These are phyloP conservation scores for Blastocystis sp. DNA, from an alignment of 352 stramenopile species.

Conservation along the genomic window DNA sequence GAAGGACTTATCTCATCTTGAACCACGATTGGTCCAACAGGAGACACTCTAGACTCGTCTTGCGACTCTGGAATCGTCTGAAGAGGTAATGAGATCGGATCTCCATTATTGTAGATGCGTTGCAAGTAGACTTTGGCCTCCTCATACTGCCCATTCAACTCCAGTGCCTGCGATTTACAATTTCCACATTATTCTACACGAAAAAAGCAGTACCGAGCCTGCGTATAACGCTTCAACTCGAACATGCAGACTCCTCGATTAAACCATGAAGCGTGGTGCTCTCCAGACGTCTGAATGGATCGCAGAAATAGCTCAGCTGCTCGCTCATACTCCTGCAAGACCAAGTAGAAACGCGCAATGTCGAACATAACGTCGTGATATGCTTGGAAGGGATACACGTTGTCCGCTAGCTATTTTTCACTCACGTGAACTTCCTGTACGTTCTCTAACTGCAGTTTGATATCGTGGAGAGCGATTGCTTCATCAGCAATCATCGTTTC, in stretches of 20 bases:
- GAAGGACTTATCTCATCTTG: too few species aligned
- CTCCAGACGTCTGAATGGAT: not conserved
- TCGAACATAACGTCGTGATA: constrained; percentile 6
- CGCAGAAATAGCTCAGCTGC: not conserved
- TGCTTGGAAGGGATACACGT: not conserved
- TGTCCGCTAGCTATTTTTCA: not conserved
- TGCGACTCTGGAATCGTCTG: not conserved
- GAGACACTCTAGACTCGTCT: too few species aligned
- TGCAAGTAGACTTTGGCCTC: not conserved
- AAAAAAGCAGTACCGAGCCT: constrained; percentile 24
- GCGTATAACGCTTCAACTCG: not conserved
- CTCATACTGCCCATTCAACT: constrained; percentile 6
- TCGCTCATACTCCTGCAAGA: not conserved
- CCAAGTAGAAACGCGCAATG: not conserved
- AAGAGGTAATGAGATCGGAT: not conserved
- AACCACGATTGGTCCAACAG: too few species aligned
- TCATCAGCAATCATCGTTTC: not conserved
- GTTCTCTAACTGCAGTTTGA: not conserved
- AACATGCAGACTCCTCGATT: constrained; percentile 24
- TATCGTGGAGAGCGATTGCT: not conserved
- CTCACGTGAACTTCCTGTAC: not conserved
- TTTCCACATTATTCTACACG: not conserved
- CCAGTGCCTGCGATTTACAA: not conserved
- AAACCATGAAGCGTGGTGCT: constrained; percentile 38
- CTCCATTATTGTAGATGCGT: not conserved